phyloP scores from a whole-genome alignment of 1,284 basidiomycete genomes.

The Chondrostereum purpureum region DNA sequence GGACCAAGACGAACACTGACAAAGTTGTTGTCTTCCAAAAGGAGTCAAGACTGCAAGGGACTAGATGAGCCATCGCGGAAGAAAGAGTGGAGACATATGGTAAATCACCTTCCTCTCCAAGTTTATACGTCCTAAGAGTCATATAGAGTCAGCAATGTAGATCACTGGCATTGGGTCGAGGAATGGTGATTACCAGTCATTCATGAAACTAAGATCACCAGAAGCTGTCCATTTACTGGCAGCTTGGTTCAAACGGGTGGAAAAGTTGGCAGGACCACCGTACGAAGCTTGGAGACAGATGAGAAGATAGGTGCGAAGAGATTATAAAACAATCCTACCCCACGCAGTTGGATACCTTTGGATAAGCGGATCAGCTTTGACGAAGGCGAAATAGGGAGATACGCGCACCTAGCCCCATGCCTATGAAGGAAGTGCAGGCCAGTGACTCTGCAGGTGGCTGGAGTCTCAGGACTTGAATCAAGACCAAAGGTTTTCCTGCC shows the following conservation, averaged over 20 bases:
- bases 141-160: conserved; percentile 7
- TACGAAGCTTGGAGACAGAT: conserved; percentile 40
- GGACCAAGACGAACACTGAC: conserved; percentile 30
- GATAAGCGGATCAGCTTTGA: no score
- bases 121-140: conserved; percentile 65
- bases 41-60: conserved; percentile 62
- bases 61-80: no score
- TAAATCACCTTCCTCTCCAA: conserved; percentile 65
- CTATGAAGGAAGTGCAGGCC: conserved; percentile 75
- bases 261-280: conserved; percentile 63
- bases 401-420: conserved; percentile 55
- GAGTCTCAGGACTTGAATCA: conserved; percentile 62
- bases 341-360: conserved; percentile 61
- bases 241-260: conserved; percentile 46
- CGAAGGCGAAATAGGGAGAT: background rate
- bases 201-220: conserved; percentile 67
- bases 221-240: conserved; percentile 54
- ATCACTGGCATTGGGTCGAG: background rate
- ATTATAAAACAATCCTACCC: conserved; percentile 38
- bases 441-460: conserved; percentile 63
- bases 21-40: conserved; percentile 76
- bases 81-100: conserved; percentile 3
- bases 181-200: conserved; percentile 66
- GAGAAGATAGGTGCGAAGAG: background rate
- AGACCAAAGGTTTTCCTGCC: conserved; percentile 64